Percentiles rank a stretch among this genome's conserved stretches.
These are phyloP conservation scores for Debaryomyces maramus DNA, from an alignment of 805 yeast genomes.

Conservation along the genomic window DNA sequence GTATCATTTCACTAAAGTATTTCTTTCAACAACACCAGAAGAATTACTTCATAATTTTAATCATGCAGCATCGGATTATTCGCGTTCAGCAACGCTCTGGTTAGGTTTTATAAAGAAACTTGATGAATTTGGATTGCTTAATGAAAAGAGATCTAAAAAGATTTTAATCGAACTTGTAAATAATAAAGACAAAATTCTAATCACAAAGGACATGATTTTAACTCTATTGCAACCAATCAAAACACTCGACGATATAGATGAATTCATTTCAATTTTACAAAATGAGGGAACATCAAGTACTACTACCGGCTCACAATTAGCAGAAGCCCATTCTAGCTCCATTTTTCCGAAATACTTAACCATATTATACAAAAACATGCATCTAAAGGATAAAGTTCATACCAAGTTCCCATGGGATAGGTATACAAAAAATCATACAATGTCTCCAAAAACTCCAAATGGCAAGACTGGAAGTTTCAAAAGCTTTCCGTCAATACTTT, in stretches of 20 bases:
- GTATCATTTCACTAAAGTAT: conserved; percentile 25
- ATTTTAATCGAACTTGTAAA: conserved; percentile 26
- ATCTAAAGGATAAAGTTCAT: conserved; percentile 5
- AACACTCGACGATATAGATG: conserved; percentile 22
- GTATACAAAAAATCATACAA: neutral
- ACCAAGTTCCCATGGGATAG: conserved; percentile 17
- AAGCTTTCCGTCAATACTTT: conserved; percentile 6
- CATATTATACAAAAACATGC: conserved; percentile 18
- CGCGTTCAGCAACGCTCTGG: conserved; percentile 34
- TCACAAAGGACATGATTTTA: conserved; percentile 34
- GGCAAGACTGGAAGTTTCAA: neutral
- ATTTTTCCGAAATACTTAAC: conserved; percentile 32
- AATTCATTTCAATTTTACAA: conserved; percentile 16
- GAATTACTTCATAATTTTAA: conserved; percentile 37
- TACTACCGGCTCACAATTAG: conserved; percentile 3
- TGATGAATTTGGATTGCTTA: conserved; percentile 31
- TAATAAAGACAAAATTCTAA: conserved; percentile 19
- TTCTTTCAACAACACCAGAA: conserved; percentile 33
- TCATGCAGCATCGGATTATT: conserved; percentile 21
- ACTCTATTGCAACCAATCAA: conserved; percentile 31
- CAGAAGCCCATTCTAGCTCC: conserved; percentile 15
- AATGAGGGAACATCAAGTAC: neutral
- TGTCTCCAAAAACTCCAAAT: neutral
- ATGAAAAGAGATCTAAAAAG: conserved; percentile 25
- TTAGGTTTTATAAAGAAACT: conserved; percentile 33